Evolutionary conservation across 768 basidiomycete genomes (phyloP), one percentile per base, ranked within the genome.

Genomic region (Tricholoma hemisulphureum): DNA sequence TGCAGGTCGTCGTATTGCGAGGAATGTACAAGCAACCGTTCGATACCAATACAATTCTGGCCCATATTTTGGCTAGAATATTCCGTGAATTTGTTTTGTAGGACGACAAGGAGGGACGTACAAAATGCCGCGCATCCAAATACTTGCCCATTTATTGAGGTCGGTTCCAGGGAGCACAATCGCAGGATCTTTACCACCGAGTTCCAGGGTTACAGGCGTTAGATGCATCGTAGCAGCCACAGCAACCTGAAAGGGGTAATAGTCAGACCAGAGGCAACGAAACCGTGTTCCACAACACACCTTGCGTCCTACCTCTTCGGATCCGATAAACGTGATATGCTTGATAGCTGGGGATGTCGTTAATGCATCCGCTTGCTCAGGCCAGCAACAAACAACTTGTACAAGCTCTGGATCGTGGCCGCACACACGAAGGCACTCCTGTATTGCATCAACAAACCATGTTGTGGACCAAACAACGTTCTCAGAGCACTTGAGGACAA

Each of bases 21-120:
- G 0, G 76, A 68, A 65, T 95, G 94, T 34, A 98, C 93, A 46
- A 98, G 83, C 62, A 98, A 82, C 2, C 95, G 85, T 71, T 99
- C 96, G 61, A 95, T 91, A 32, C 95, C 96, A 65, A 99, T 96
- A 71, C 96, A 99, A 66, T 98, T 98, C 75, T 98, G 96, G 20
- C 95, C 95, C 51, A 84, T 83, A 58, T 93, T 93, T 78, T 95
- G 94, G 78, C 93, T 95, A 66, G 24, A 16, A 39, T 34, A 43
- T 20, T 6, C 56, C 35, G 48, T 32, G 8, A 54, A 32, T 28
- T 16, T 11, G 31, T 18, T 7, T 26, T 9, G 16, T 23, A 45
- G n/a, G 45, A 53, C n/a, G 37, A 29, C 14, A 46, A 55, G 14
- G 55, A 43, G 28, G 18, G 29, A 79, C 91, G 70, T 73, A 96